Percentiles rank a stretch among this genome's conserved stretches.
These are phyloP conservation scores for Marchantia paleacea DNA, from an alignment of 225 moss, liverwort and hornwort species.

Conservation along the genomic window DNA sequence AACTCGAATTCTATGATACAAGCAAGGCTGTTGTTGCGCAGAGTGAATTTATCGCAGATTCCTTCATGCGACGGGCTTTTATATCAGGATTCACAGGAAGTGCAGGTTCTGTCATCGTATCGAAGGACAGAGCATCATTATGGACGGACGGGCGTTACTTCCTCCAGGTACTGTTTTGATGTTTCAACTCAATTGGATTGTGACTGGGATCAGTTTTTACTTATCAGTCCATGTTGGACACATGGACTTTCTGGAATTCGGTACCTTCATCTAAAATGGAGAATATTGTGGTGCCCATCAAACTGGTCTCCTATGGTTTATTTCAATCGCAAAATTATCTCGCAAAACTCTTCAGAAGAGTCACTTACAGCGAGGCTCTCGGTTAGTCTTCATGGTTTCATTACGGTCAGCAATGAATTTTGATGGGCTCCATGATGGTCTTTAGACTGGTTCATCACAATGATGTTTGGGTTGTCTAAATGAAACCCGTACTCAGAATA, in stretches of 20 bases:
- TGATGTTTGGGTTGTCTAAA: no score
- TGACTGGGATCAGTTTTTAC: not conserved
- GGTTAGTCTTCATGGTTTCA: no score
- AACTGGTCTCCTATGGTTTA: no score
- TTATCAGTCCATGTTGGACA: not conserved
- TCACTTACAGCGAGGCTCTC: no score
- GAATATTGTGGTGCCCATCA: not conserved
- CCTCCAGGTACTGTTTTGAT: conserved; percentile 59
- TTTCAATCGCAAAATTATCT: no score
- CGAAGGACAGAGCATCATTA: conserved; percentile 84
- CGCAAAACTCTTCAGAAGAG: no score
- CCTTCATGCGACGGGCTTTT: conserved; percentile 84
- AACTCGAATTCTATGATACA: conserved; percentile 13
- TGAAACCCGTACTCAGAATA: no score
- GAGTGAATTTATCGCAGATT: conserved; percentile 96
- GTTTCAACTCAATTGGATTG: not conserved
- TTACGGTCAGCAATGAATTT: no score
- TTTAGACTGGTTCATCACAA: no score
- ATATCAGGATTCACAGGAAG: conserved; percentile 97
- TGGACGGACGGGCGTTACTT: conserved; percentile 99
- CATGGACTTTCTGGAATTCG: not conserved
- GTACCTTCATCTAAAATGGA: not conserved
- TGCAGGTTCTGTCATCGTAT: conserved; percentile 88
- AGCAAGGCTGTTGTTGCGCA: conserved; percentile 46
- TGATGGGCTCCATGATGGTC: no score